A percentile compares a stretch with the other conserved stretches of the same genome.
These are phyloP conservation scores for Elsinoe arachidis DNA, from an alignment of 2,329 filamentous ascomycete genomes.

Conservation along the genomic window DNA sequence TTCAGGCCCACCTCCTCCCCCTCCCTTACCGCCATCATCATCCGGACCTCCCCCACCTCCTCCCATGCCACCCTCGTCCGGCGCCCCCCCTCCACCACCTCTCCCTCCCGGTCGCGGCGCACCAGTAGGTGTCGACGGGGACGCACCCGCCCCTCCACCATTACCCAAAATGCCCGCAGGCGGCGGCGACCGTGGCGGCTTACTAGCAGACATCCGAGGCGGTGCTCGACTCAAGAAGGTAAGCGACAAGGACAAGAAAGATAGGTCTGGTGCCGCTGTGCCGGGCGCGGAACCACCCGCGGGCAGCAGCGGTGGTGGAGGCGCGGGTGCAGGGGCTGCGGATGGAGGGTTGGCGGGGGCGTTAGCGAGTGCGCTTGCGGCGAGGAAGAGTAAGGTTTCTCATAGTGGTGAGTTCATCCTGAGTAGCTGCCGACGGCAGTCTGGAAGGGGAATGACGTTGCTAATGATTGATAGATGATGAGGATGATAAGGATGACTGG, in stretches of 20 bases:
- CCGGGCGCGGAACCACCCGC: slow-evolving; percentile 46
- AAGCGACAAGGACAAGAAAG: slow-evolving; percentile 58
- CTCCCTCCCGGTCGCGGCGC: slow-evolving; percentile 43
- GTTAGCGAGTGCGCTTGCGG: slow-evolving; percentile 73
- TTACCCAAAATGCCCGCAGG: slow-evolving; percentile 34
- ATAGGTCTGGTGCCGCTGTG: slow-evolving; percentile 59
- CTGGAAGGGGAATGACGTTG: slow-evolving; percentile 54
- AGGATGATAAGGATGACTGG: slow-evolving; percentile 70
- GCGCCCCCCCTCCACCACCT: slow-evolving; percentile 37
- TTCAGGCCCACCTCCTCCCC: slow-evolving; percentile 25
- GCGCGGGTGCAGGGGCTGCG: slow-evolving; percentile 38
- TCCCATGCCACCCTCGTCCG: slow-evolving; percentile 28
- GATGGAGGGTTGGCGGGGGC: slow-evolving; percentile 43
- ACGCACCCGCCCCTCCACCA: slow-evolving; percentile 47
- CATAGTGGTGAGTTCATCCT: slow-evolving; percentile 68
- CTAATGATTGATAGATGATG: slow-evolving; percentile 63
- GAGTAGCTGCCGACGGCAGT: slow-evolving; percentile 9
- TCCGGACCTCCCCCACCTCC: slow-evolving; percentile 35
- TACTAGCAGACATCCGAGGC: slow-evolving; percentile 64
- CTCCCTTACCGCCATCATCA: slow-evolving; percentile 25
- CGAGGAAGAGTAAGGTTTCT: slow-evolving; percentile 87
- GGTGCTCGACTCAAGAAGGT: slow-evolving; percentile 63
- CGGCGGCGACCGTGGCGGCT: slow-evolving; percentile 47
- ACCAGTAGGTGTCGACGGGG: slow-evolving; percentile 32
- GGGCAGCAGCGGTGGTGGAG: slow-evolving; percentile 38